A percentile compares a stretch with the other conserved stretches of the same genome.
Conservation (phyloP, 441 rosid genomes). For the Eutrema salsugineum region DNA sequence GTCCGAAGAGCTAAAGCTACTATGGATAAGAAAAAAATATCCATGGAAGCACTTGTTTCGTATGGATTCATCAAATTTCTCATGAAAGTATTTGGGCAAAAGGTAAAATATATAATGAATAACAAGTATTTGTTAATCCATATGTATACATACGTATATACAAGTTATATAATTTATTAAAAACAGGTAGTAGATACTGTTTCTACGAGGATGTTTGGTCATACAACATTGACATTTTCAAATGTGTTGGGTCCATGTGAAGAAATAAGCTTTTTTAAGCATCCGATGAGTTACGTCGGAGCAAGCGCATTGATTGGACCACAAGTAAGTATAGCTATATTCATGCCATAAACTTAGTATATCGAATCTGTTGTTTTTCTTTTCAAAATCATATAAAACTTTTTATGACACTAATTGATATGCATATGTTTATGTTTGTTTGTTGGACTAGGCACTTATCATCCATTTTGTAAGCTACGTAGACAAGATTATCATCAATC, state of each 20-base stretch:
- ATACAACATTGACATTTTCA: constrained; percentile 23
- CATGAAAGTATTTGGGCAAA: constrained; percentile 7
- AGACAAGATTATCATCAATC: constrained; percentile 24
- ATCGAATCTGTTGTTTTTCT: not conserved
- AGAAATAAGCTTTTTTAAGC: constrained; percentile 22
- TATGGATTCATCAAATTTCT: constrained; percentile 11
- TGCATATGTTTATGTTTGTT: not conserved
- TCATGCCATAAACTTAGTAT: not conserved
- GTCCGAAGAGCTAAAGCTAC: constrained; percentile 54
- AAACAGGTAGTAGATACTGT: constrained; percentile 1
- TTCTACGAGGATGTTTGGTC: constrained; percentile 7
- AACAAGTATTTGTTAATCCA: not conserved
- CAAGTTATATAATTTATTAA: not conserved
- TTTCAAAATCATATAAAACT: not conserved
- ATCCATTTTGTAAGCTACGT: constrained; percentile 24
- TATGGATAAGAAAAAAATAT: constrained; percentile 56
- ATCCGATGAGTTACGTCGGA: constrained; percentile 1
- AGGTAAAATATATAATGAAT: not conserved
- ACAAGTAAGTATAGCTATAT: constrained; percentile 13
- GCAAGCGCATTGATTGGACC: constrained; percentile 11
- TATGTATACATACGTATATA: not conserved
- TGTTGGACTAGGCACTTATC: constrained; percentile 11
- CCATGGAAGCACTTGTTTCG: constrained; percentile 42
- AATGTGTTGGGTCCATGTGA: constrained; percentile 25
- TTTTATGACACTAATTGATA: not conserved